These are phyloP conservation scores for Bipolaris sorokiniana DNA, from an alignment of 2,329 filamentous ascomycete genomes.

Conservation along the genomic window DNA sequence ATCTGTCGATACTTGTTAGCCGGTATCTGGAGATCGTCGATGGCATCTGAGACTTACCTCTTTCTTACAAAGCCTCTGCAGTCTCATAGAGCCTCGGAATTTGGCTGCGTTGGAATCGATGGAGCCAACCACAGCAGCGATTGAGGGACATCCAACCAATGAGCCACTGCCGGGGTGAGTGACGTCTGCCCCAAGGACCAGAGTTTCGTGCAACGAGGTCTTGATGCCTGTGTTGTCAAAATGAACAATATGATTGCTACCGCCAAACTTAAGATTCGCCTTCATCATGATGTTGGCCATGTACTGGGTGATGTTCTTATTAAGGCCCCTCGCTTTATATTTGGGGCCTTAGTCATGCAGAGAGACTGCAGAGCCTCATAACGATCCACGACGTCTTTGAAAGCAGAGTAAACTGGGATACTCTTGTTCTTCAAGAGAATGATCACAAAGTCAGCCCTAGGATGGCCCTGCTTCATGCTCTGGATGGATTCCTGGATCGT, in stretches of 20 bases:
- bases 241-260: conserved; percentile 29
- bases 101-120: conserved; percentile 38
- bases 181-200: conserved; percentile 43
- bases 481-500: not conserved
- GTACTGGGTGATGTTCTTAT: conserved; percentile 10
- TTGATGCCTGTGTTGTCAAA: not conserved
- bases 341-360: conserved; percentile 14
- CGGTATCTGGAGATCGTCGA: not conserved
- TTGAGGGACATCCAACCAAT: conserved; percentile 41
- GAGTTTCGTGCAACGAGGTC: not conserved
- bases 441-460: not conserved
- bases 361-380: conserved; percentile 23
- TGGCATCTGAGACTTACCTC: not conserved
- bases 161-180: conserved; percentile 9
- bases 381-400: conserved; percentile 14
- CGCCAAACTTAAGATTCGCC: conserved; percentile 35
- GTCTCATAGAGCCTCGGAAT: conserved; percentile 47
- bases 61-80: conserved; percentile 30
- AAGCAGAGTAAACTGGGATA: not conserved
- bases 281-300: conserved; percentile 36
- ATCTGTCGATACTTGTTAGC: not conserved
- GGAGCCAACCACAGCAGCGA: conserved; percentile 53
- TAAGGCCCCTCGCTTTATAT: not conserved
- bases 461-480: not conserved
- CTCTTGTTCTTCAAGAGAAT: conserved; percentile 5